Evolutionary conservation across 805 yeast genomes (phyloP).

Genomic region (Hanseniaspora singularis): DNA sequence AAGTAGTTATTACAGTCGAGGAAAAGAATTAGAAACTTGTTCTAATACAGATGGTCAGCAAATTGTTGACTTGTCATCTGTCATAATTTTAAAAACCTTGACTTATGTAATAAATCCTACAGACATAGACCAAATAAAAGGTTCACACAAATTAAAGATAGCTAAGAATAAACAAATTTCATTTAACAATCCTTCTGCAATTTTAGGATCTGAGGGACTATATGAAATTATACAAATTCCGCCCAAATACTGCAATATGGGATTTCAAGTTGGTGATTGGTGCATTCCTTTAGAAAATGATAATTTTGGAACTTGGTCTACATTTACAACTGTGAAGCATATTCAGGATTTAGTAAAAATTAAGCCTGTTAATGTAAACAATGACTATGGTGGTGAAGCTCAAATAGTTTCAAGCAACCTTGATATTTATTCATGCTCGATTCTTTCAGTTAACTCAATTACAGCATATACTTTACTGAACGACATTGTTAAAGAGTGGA

Average conservation of each 20-base stretch:
- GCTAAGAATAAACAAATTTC: not conserved
- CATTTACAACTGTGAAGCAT: not conserved
- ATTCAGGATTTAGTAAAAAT: not conserved
- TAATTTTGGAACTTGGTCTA: constrained; percentile 1
- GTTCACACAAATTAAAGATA: not conserved
- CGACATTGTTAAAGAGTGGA: not conserved
- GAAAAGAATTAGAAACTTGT: not conserved
- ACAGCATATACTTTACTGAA: not conserved
- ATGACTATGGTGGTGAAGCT: not conserved
- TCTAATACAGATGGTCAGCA: not conserved
- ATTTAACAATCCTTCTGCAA: not conserved
- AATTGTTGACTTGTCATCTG: not conserved
- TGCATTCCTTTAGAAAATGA: not conserved
- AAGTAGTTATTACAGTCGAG: not conserved
- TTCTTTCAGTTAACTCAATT: not conserved
- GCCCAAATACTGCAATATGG: not conserved
- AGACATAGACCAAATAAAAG: not conserved
- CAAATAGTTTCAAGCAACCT: not conserved
- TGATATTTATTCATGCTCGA: not conserved
- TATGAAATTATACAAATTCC: not conserved
- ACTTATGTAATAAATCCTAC: not conserved
- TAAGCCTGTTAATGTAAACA: not conserved
- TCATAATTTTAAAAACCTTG: not conserved
- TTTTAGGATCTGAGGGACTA: not conserved
- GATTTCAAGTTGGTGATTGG: constrained; percentile 1